Conservation (phyloP, 2,329 filamentous ascomycete species). For the Magnaporthiopsis incrustans region DNA sequence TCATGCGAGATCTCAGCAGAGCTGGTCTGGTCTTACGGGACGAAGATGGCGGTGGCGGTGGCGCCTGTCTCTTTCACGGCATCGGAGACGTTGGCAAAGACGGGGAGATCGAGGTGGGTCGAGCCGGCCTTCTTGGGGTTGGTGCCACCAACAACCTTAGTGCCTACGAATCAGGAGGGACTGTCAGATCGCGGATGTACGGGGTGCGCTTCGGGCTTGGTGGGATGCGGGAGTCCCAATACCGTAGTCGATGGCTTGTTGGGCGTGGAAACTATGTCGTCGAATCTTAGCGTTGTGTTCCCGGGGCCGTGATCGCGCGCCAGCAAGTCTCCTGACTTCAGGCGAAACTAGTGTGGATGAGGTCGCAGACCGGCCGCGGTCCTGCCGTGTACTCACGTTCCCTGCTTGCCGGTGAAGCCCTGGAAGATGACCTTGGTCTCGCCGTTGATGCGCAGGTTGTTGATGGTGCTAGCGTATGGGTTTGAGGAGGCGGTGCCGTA, state of each 20-base stretch:
- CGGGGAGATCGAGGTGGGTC: slow-evolving; percentile 82
- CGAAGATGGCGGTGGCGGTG: slow-evolving; percentile 89
- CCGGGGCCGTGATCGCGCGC: background rate
- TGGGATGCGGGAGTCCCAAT: slow-evolving; percentile 23
- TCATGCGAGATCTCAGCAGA: background rate
- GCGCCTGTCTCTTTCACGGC: slow-evolving; percentile 87
- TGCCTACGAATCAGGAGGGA: slow-evolving; percentile 48
- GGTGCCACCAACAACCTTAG: slow-evolving; percentile 94
- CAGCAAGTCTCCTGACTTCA: background rate
- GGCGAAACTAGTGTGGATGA: too few relatives aligned
- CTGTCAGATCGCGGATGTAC: background rate
- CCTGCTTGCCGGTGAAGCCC: slow-evolving; percentile 95
- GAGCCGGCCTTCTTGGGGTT: slow-evolving; percentile 97
- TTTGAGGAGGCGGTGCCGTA: slow-evolving; percentile 62
- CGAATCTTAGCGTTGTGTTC: background rate
- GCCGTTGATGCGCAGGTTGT: slow-evolving; percentile 86
- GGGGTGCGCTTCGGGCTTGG: slow-evolving; percentile 10
- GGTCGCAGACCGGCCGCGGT: background rate
- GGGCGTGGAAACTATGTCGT: slow-evolving; percentile 75
- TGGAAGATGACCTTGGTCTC: slow-evolving; percentile 96
- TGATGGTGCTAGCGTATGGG: slow-evolving; percentile 63
- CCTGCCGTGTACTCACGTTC: slow-evolving; percentile 59
- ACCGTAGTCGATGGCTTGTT: slow-evolving; percentile 98
- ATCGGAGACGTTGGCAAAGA: slow-evolving; percentile 84
- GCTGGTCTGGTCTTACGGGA: slow-evolving; percentile 57